These are phyloP conservation scores for Orbilia javanica DNA, from an alignment of 2,329 filamentous ascomycete genomes.

Conservation along the genomic window DNA sequence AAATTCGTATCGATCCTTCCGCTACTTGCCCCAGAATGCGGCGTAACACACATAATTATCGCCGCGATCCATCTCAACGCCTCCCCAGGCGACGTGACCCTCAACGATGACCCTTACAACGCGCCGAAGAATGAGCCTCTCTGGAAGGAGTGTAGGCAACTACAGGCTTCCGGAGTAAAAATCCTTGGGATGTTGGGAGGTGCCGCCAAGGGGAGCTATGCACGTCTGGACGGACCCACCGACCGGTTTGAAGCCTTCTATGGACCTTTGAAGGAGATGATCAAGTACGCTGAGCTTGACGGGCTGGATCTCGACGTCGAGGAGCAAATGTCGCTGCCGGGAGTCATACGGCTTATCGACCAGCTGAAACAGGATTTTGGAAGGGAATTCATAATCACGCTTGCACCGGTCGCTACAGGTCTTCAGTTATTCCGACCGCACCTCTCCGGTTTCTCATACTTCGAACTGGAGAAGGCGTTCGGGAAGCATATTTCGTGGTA, in stretches of 20 bases:
- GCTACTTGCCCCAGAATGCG: constrained; percentile 72
- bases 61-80: constrained; percentile 87
- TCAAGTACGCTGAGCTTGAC: constrained; percentile 74
- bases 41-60: constrained; percentile 84
- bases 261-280: constrained; percentile 74
- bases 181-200: constrained; percentile 90
- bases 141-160: constrained; percentile 80
- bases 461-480: constrained; percentile 75
- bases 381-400: constrained; percentile 77
- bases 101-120: constrained; percentile 83
- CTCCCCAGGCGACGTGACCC: constrained; percentile 74
- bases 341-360: constrained; percentile 76
- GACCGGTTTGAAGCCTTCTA: constrained; percentile 80
- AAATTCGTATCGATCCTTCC: constrained; percentile 74
- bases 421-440: constrained; percentile 72
- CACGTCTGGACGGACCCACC: constrained; percentile 71
- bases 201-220: constrained; percentile 80
- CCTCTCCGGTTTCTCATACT: constrained; percentile 85
- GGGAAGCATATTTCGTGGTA: constrained; percentile 74
- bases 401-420: constrained; percentile 85
- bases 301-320: constrained; percentile 85
- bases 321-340: constrained; percentile 77
- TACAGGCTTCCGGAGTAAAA: constrained; percentile 81
- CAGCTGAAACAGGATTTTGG: constrained; percentile 78
- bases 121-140: constrained; percentile 76